Evolutionary conservation across 257 asterid genomes (phyloP).

Genomic region (Perilla frutescens): DNA sequence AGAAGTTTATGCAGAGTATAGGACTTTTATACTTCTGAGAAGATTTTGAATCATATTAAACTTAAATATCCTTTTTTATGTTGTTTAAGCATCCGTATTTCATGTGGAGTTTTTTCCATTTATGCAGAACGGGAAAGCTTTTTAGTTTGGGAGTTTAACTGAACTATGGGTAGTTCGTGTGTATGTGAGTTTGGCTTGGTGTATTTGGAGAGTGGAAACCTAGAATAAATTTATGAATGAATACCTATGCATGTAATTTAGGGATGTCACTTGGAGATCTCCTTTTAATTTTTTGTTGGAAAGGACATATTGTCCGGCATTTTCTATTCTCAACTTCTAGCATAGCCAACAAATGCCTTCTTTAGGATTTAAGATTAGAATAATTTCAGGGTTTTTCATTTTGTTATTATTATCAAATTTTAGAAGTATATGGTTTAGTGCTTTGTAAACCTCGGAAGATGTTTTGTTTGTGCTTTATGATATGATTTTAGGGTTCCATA

Average conservation of each 20-base stretch:
- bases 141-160: too few species aligned
- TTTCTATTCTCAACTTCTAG: not conserved
- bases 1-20: constrained; percentile 22
- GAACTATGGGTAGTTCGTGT: too few species aligned
- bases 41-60: not conserved
- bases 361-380: not conserved
- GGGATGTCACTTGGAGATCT: constrained; percentile 3
- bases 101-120: not conserved
- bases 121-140: not conserved
- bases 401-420: not conserved
- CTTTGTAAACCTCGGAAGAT: not conserved
- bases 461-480: not conserved
- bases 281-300: not conserved
- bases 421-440: not conserved
- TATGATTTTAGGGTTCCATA: constrained; percentile 7
- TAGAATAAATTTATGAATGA: too few species aligned
- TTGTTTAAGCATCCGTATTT: not conserved
- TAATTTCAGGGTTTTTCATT: not conserved
- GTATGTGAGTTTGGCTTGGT: too few species aligned
- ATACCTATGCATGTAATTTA: not conserved
- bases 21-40: constrained; percentile 12
- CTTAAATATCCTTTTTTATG: not conserved
- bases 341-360: not conserved
- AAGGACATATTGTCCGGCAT: not conserved
- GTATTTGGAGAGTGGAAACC: too few species aligned